phyloP scores from a whole-genome alignment of 176 grass and related monocot genomes.

The Aegilops umbellulata region DNA sequence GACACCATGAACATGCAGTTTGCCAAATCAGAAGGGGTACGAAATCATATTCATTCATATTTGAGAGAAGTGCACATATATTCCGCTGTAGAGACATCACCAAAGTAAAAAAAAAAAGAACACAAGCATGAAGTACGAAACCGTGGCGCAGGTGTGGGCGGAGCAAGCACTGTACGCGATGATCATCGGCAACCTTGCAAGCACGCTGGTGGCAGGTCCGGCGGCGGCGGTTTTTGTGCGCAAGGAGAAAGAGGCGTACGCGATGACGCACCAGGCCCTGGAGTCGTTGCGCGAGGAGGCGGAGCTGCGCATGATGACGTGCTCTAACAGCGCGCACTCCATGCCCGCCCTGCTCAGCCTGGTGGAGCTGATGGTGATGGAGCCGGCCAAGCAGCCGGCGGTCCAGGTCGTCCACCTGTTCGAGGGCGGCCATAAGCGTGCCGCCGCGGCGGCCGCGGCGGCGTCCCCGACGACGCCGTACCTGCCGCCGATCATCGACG shows the following conservation, averaged over 20 bases:
- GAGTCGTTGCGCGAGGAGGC: slow-evolving; percentile 6
- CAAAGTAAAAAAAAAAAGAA: too few species aligned
- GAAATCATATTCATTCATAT: background rate
- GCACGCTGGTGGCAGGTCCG: slow-evolving; percentile 37
- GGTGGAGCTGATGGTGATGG: slow-evolving; percentile 31
- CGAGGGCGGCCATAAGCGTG: background rate
- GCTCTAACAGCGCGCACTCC: slow-evolving; percentile 36
- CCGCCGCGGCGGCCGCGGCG: background rate
- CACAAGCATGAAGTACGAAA: too few species aligned
- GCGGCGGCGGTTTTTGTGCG: slow-evolving; percentile 22
- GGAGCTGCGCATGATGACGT: slow-evolving; percentile 40
- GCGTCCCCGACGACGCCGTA: background rate
- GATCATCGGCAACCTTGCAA: slow-evolving; percentile 53
- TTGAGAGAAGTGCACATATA: too few species aligned
- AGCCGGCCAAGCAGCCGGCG: slow-evolving; percentile 22
- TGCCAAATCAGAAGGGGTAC: slow-evolving; percentile 40
- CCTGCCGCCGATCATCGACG: background rate
- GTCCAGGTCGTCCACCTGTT: slow-evolving; percentile 41
- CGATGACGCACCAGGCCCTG: slow-evolving; percentile 31
- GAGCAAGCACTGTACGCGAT: slow-evolving; percentile 53
- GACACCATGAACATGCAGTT: slow-evolving; percentile 67
- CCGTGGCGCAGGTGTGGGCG: slow-evolving; percentile 37
- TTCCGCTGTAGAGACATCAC: too few species aligned
- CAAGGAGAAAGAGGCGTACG: slow-evolving; percentile 34
- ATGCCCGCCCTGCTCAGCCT: slow-evolving; percentile 34